Base-by-base conservation (phyloP, 805 yeast species). In the Saturnispora mendoncae region DNA sequence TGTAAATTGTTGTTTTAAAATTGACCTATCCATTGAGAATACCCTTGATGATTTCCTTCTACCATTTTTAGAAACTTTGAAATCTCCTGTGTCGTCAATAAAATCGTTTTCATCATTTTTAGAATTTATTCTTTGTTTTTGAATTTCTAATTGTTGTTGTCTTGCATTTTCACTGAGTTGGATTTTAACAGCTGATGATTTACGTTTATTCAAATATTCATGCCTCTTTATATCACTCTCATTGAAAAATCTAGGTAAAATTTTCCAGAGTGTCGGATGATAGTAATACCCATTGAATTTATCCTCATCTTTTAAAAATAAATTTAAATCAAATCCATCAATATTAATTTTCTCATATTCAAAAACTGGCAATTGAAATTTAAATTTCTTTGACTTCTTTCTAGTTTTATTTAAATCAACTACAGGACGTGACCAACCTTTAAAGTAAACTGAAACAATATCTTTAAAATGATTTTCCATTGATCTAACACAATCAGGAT, bases 231-330 rank as follows among this genome's bases (percentile, higher is more conserved):
- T 15, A 17, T 46, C 44, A n/a, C 48, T 47, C 23, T 41, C 47
- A 26, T 38, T 39, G 20, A 43, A 38, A 39, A 52, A 39, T 3
- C 52, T 49, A 13, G 60, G 62, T 23, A 57, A 51, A 8, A 52
- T 46, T 7, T 60, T 56, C 54, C 54, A 49, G 7, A 56, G 36
- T 13, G 50, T 36, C 4, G 59, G 62, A 49, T 58, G 63, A 44
- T 73, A 57, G 43, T 70, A 72, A 4, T 55, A 52, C 15, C 60
- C 61, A 44, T 74, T 72, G 50, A 66, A 72, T 2, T 41, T 51
- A 3, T 57, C 52, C 5, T 57, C 39, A 36, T 69, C 64, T 12
- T 41, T 44, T 12, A 66, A 45, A 46, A 72, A 72, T 20, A 60
- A 49, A 2, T 48, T 48, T 5, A 69, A 17, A 21, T 53, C 48